A percentile compares a stretch with the other conserved stretches of the same genome.
phyloP scores from a whole-genome alignment of 169 alveolate species.

The Eimeria tenella region DNA sequence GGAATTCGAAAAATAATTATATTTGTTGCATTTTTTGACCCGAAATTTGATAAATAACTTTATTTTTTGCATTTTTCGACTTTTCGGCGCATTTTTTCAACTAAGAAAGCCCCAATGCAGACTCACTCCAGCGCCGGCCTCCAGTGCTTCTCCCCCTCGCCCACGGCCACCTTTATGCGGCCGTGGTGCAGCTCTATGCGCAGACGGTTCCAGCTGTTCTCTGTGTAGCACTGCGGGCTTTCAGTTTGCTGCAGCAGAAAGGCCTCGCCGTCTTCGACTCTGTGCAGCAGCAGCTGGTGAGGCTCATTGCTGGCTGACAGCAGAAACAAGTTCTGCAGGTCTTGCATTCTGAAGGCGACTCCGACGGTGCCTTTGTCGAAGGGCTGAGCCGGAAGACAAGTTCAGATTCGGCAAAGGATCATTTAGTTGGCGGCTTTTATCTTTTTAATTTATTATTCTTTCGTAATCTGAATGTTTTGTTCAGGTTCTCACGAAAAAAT shows the following conservation, averaged over 20 bases:
- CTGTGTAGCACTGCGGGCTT: not conserved
- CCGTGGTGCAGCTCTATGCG: slow-evolving; percentile 70
- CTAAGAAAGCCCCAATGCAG: not conserved
- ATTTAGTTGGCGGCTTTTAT: too few relatives aligned
- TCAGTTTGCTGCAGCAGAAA: slow-evolving; percentile 67
- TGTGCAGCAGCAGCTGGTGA: slow-evolving; percentile 74
- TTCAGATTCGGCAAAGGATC: not conserved
- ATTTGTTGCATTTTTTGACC: not conserved
- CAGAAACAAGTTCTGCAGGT: slow-evolving; percentile 79
- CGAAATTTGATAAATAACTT: not conserved
- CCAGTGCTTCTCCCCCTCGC: not conserved
- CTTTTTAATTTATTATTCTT: not conserved
- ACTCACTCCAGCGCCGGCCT: not conserved
- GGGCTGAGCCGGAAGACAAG: slow-evolving; percentile 36
- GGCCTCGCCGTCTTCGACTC: slow-evolving; percentile 82
- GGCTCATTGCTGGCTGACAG: slow-evolving; percentile 78
- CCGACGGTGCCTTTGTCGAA: slow-evolving; percentile 82
- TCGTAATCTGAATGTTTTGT: not conserved
- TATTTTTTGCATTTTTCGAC: not conserved
- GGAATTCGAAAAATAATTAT: not conserved
- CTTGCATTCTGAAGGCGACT: slow-evolving; percentile 81
- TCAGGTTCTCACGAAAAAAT: slow-evolving; percentile 75
- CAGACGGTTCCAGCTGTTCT: slow-evolving; percentile 56
- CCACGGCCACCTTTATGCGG: slow-evolving; percentile 18
- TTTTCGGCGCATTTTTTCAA: not conserved